Conservation (phyloP, 768 basidiomycete species). For the Vararia minispora region DNA sequence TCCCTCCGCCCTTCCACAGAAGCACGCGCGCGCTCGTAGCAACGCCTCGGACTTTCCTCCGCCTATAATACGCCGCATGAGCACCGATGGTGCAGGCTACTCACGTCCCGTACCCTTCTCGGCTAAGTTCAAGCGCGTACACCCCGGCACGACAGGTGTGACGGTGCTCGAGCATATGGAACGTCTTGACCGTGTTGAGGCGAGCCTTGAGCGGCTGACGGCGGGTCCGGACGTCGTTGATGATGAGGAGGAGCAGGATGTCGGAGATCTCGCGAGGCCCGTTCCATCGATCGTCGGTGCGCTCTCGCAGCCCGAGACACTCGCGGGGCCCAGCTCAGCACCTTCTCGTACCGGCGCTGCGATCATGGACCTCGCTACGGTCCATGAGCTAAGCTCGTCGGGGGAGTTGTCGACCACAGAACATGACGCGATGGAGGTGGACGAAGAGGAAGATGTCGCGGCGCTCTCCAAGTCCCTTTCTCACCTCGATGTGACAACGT, state of each 20-base stretch:
- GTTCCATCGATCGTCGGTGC: constrained; percentile 4
- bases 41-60: constrained; percentile 60
- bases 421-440: constrained; percentile 13
- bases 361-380: constrained; percentile 11
- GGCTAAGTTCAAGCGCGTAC: constrained; percentile 73
- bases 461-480: constrained; percentile 71
- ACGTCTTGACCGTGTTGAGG: constrained; percentile 73
- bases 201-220: constrained; percentile 64
- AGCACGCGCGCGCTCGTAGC: constrained; percentile 50
- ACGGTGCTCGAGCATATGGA: constrained; percentile 80
- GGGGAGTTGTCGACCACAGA: constrained; percentile 9
- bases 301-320: background rate
- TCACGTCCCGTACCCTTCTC: constrained; percentile 74
- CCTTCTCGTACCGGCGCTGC: constrained; percentile 8
- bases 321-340: constrained; percentile 2
- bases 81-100: constrained; percentile 50
- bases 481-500: constrained; percentile 44
- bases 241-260: constrained; percentile 24
- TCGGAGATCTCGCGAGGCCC: constrained; percentile 2
- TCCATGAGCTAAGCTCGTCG: constrained; percentile 10
- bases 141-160: constrained; percentile 81
- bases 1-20: constrained; percentile 36
- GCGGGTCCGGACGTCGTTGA: constrained; percentile 40
- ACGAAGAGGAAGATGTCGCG: constrained; percentile 56
- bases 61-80: constrained; percentile 53